A percentile compares a stretch with the other conserved stretches of the same genome.
Conservation (phyloP, 495 filamentous ascomycete species). For the Penicillium parvum region DNA sequence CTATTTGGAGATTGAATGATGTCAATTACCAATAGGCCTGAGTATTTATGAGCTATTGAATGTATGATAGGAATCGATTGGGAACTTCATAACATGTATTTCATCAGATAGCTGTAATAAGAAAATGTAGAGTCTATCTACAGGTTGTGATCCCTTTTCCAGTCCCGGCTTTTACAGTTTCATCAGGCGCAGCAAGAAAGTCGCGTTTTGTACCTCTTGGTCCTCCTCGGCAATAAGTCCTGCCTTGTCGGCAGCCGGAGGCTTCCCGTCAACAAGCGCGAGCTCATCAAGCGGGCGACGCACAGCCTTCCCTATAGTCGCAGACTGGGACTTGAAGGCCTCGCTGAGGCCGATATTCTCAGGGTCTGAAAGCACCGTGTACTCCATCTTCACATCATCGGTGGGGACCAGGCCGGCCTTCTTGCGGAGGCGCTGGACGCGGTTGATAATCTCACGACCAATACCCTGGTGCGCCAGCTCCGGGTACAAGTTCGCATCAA, state of each 20-base stretch:
- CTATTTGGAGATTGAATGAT: too few relatives aligned
- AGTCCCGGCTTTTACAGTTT: slow-evolving; percentile 52
- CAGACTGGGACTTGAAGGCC: slow-evolving; percentile 65
- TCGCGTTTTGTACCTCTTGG: slow-evolving; percentile 83
- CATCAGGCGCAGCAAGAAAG: slow-evolving; percentile 76
- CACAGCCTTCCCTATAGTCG: slow-evolving; percentile 72
- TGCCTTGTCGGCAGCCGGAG: slow-evolving; percentile 48
- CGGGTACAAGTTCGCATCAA: slow-evolving; percentile 69
- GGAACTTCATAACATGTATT: too few relatives aligned
- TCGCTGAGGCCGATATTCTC: slow-evolving; percentile 69
- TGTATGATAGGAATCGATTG: too few relatives aligned
- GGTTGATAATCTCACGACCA: slow-evolving; percentile 77
- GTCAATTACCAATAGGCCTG: too few relatives aligned
- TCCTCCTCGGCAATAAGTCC: slow-evolving; percentile 79
- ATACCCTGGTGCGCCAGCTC: slow-evolving; percentile 72
- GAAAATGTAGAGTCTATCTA: slow-evolving; percentile 13
- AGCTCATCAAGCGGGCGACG: slow-evolving; percentile 76
- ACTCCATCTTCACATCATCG: slow-evolving; percentile 84
- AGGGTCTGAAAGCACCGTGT: slow-evolving; percentile 68
- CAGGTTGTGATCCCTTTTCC: background rate
- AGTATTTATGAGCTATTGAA: too few relatives aligned
- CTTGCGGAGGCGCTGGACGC: slow-evolving; percentile 76
- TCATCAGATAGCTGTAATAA: slow-evolving; percentile 3
- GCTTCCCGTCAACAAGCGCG: slow-evolving; percentile 58
- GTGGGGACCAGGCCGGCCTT: slow-evolving; percentile 75